Evolutionary conservation across 2,329 filamentous ascomycete species (phyloP).

Genomic region (Pleochaeta shiraiana): DNA sequence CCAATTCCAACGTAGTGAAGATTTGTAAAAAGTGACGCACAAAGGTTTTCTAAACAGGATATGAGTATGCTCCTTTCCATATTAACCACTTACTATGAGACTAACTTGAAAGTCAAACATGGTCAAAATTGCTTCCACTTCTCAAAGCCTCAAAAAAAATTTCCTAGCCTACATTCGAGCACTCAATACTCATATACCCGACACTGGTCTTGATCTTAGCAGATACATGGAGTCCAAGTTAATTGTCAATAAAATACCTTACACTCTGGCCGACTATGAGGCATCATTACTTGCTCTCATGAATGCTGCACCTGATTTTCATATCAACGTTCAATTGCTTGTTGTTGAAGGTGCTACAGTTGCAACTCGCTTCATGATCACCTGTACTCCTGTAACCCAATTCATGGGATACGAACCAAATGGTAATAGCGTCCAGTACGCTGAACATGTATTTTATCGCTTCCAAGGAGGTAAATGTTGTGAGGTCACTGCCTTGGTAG

Average conservation of each 20-base stretch:
- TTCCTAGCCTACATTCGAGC: not conserved
- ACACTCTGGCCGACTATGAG: not conserved
- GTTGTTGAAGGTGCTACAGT: not conserved
- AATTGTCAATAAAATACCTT: not conserved
- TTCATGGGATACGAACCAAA: not conserved
- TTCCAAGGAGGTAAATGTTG: not conserved
- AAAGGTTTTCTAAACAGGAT: no score
- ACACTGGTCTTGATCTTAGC: not conserved
- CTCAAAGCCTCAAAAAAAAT: not conserved
- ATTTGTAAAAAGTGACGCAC: no score
- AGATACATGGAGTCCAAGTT: not conserved
- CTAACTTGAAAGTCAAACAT: no score
- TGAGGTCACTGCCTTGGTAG: not conserved
- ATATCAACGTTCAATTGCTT: not conserved
- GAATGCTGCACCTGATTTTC: not conserved
- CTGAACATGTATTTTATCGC: slow-evolving; percentile 3
- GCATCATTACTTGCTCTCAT: not conserved
- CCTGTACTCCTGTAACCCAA: not conserved
- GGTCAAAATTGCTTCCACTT: not conserved
- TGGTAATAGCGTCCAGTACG: not conserved
- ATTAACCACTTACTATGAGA: no score
- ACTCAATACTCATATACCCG: not conserved
- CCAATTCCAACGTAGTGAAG: no score
- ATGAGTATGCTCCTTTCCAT: no score
- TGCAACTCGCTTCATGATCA: not conserved